phyloP scores from a whole-genome alignment of 2,329 filamentous ascomycete genomes.

The Colletotrichum orchidophilum region DNA sequence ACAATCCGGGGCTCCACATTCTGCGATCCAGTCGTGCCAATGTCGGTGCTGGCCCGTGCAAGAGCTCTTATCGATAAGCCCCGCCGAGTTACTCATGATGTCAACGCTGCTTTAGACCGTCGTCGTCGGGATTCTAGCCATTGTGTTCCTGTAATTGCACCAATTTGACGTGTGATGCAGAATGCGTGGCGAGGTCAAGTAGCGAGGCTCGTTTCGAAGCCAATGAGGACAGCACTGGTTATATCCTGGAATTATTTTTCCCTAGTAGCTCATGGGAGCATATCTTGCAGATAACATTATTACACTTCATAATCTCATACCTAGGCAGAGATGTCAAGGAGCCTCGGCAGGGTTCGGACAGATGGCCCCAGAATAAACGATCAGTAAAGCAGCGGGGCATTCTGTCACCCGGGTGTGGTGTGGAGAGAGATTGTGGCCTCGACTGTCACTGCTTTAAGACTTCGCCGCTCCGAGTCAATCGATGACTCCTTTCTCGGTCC shows the following conservation, averaged over 20 bases:
- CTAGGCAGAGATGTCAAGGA: not conserved
- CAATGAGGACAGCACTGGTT: not conserved
- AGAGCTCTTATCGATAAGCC: slow-evolving; percentile 37
- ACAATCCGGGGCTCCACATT: slow-evolving; percentile 15
- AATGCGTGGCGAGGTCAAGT: not conserved
- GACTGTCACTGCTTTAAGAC: slow-evolving; percentile 21
- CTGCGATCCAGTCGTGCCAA: not conserved
- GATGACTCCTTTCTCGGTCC: slow-evolving; percentile 26
- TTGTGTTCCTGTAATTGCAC: not conserved
- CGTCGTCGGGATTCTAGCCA: not conserved
- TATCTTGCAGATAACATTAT: not conserved
- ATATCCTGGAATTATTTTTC: not conserved
- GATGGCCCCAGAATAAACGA: not conserved
- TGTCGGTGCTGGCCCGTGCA: slow-evolving; percentile 23
- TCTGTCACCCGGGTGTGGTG: slow-evolving; percentile 4
- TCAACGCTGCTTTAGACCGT: slow-evolving; percentile 16
- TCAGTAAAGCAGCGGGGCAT: slow-evolving; percentile 18
- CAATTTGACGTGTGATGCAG: not conserved
- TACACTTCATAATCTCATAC: not conserved
- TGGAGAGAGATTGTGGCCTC: not conserved
- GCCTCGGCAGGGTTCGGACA: not conserved
- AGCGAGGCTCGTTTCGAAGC: not conserved
- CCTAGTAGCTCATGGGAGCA: too few relatives aligned
- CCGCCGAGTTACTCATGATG: slow-evolving; percentile 32
- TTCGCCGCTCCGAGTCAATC: slow-evolving; percentile 32